Conservation (phyloP, 2,329 filamentous ascomycete genomes). For the Aurifilum marmelostoma region DNA sequence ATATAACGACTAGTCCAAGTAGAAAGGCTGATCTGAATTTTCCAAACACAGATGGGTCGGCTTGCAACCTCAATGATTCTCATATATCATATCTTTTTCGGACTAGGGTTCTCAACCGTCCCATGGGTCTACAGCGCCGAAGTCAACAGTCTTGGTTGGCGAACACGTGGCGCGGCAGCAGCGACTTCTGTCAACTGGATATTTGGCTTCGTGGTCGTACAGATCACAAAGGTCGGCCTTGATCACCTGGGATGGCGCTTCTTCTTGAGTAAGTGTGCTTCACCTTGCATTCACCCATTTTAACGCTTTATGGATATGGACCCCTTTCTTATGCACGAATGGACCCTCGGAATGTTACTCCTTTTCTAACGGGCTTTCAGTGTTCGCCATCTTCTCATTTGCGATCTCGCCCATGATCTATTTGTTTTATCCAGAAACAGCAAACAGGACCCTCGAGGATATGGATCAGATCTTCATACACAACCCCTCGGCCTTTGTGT, state of each 20-base stretch:
- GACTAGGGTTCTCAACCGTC: slow-evolving; percentile 43
- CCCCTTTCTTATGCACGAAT: neutral
- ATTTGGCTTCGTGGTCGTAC: slow-evolving; percentile 46
- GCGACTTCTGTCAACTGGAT: slow-evolving; percentile 51
- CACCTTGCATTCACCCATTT: too few species aligned
- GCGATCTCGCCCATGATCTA: slow-evolving; percentile 46
- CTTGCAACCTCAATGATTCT: slow-evolving; percentile 48
- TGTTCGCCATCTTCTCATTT: slow-evolving; percentile 38
- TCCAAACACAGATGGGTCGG: slow-evolving; percentile 37
- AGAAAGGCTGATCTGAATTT: neutral
- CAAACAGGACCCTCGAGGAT: slow-evolving; percentile 50
- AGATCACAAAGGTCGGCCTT: slow-evolving; percentile 49
- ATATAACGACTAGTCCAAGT: too few species aligned
- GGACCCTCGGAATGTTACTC: neutral
- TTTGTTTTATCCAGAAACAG: slow-evolving; percentile 54
- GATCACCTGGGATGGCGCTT: slow-evolving; percentile 47
- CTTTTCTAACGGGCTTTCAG: slow-evolving; percentile 8
- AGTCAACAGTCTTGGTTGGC: slow-evolving; percentile 47
- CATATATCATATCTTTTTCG: slow-evolving; percentile 48
- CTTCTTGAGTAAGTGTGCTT: slow-evolving; percentile 42
- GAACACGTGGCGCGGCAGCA: slow-evolving; percentile 46
- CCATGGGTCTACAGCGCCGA: slow-evolving; percentile 49
- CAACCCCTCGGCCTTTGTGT: slow-evolving; percentile 39
- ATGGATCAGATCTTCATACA: slow-evolving; percentile 49
- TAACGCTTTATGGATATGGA: too few species aligned